A percentile compares a stretch with the other conserved stretches of the same genome.
Conservation (phyloP, 306 rosid genomes). For the Cyclanthera cordifolia region DNA sequence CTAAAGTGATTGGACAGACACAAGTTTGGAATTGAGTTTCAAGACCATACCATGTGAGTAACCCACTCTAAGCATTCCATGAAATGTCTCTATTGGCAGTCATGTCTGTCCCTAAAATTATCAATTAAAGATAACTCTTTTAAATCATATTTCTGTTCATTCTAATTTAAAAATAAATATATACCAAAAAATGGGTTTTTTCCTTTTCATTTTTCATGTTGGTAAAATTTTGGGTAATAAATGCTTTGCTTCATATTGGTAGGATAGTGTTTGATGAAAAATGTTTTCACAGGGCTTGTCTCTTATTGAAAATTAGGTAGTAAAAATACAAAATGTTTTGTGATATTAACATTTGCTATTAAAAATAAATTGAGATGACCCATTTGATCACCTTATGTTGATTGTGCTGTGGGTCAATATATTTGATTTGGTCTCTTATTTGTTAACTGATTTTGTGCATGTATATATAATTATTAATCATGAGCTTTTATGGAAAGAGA, state of each 20-base stretch:
- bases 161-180: not conserved
- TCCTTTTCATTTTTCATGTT: not conserved
- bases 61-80: not conserved
- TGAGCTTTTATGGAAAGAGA: not conserved
- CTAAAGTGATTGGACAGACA: not conserved
- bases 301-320: not conserved
- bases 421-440: not conserved
- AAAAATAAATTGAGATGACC: not conserved
- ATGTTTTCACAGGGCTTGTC: no score
- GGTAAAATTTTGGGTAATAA: not conserved
- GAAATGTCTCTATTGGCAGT: not conserved
- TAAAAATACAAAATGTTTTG: constrained; percentile 1
- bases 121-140: not conserved
- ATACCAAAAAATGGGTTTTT: no score
- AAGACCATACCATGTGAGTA: constrained; percentile 11
- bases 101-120: constrained; percentile 11
- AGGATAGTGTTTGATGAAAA: no score
- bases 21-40: not conserved
- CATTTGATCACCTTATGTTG: not conserved
- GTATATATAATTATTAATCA: not conserved
- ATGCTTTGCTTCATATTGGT: no score
- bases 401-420: not conserved
- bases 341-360: not conserved
- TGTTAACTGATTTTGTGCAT: not conserved
- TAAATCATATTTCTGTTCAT: not conserved